Percentiles rank a stretch among this genome's conserved stretches.
Evolutionary conservation across 1,139 yeast genomes (phyloP).

Genomic region (Hyphopichia fennica): DNA sequence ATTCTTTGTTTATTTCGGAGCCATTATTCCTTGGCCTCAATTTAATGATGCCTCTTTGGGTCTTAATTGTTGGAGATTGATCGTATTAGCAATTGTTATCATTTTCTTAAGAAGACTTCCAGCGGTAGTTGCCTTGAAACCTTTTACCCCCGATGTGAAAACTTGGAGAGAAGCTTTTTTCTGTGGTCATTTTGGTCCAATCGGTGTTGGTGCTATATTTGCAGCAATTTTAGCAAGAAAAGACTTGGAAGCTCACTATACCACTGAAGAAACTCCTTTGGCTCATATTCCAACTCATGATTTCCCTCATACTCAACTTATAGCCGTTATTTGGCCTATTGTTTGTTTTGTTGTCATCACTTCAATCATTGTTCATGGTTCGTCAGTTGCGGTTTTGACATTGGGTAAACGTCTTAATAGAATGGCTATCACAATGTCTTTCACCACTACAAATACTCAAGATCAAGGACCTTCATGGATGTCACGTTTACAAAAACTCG

Average conservation of each 20-base stretch:
- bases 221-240: conserved; percentile 83
- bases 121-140: conserved; percentile 75
- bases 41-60: conserved; percentile 71
- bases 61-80: conserved; percentile 78
- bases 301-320: conserved; percentile 64
- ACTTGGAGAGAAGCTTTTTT: conserved; percentile 95
- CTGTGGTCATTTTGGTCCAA: conserved; percentile 98
- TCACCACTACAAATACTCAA: conserved; percentile 68
- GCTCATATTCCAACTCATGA: conserved; percentile 51
- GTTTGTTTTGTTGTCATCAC: conserved; percentile 82
- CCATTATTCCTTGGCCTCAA: conserved; percentile 89
- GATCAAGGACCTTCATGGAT: conserved; percentile 74
- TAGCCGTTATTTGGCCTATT: conserved; percentile 86
- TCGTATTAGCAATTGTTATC: conserved; percentile 78
- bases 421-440: conserved; percentile 90
- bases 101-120: conserved; percentile 86
- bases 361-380: conserved; percentile 92
- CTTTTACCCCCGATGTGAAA: conserved; percentile 85
- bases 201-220: conserved; percentile 96
- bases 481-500: conserved; percentile 79
- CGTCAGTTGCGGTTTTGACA: conserved; percentile 91
- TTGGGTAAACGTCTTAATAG: conserved; percentile 87
- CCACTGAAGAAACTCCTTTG: conserved; percentile 63
- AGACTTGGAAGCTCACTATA: conserved; percentile 62
- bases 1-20: conserved; percentile 90